Base-by-base conservation (phyloP, 1,284 basidiomycete species). In the Boletus sp. region DNA sequence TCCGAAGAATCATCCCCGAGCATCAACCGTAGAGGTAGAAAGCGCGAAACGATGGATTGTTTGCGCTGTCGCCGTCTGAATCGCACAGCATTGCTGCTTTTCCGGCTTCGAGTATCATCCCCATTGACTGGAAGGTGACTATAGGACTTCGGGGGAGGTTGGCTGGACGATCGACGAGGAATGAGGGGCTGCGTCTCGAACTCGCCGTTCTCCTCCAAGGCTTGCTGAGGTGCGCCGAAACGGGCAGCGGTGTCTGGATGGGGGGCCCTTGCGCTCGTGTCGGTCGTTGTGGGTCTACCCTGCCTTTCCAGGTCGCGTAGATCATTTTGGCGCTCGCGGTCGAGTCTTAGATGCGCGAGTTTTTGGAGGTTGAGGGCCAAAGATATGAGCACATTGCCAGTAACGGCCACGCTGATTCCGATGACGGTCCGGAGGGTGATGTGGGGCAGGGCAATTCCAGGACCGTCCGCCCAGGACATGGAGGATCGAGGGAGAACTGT, bases 311-410 rank as follows among this genome's bases (percentile, higher is more conserved):
- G 37, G 35, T 54, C 54, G 12, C 26, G 17, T 20, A 29, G 32
- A 14, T 25, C 17, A n/a, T 49, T 48, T 49, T 58, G 58, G 14
- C 65, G 62, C 41, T 67, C 65, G 32, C 60, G 65, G 56, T 84
- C 82, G 20, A 91, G 72, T 29, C 87, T 77, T 58, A 78, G 77
- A 70, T 97, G 94, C 0, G 92, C 92, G 6, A 96, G 80, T 66
- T 96, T 96, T 69, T 96, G 94, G 34, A 90, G 73, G 63, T 93
- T 94, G 60, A 97, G 76, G 3, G 93, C 94, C 2, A 95, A 75
- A 10, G 88, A 90, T 56, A 97, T 94, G 53, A 96, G 79, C 5
- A 94, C 67, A 64, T 96, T 96, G 39, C 93, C 94, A 1, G 77
- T 75, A 44, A 95, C 79, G 4, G 93, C 88, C 43, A 94, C 82